Conservation (phyloP, 352 stramenopile species). For the Phytophthora pistaciae region DNA sequence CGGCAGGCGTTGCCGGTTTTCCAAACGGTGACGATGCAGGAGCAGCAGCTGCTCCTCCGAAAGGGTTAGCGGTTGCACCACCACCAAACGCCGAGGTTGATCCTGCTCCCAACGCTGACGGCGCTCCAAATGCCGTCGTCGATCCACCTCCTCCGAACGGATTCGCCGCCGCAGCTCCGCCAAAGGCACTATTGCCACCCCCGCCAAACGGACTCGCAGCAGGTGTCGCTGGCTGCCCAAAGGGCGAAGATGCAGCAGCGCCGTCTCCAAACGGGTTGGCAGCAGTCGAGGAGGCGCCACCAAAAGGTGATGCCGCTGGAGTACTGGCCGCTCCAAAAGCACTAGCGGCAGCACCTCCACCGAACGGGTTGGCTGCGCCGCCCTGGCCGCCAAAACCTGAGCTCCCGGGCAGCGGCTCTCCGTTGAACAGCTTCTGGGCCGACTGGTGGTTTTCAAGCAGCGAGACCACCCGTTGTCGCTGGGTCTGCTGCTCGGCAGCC, state of each 20-base stretch:
- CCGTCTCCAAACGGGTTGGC: conserved; percentile 32
- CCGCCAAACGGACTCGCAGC: conserved; percentile 45
- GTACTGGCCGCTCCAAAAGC: conserved; percentile 21
- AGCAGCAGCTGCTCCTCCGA: conserved; percentile 31
- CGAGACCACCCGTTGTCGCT: conserved; percentile 56
- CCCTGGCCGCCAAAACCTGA: conserved; percentile 25
- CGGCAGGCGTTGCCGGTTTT: conserved; percentile 25
- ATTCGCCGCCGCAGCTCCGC: conserved; percentile 27
- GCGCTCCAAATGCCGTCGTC: conserved; percentile 38
- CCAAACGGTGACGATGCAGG: conserved; percentile 36
- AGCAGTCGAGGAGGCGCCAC: conserved; percentile 14
- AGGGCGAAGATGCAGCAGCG: conserved; percentile 24
- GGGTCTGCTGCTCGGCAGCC: conserved; percentile 53
- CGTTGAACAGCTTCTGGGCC: conserved; percentile 62
- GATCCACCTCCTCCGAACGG: conserved; percentile 42
- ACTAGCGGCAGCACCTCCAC: conserved; percentile 24
- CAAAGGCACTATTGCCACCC: conserved; percentile 26
- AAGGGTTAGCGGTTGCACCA: conserved; percentile 25
- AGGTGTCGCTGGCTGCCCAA: conserved; percentile 23
- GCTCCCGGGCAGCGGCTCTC: conserved; percentile 44
- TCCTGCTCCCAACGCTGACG: conserved; percentile 28
- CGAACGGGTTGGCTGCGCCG: conserved; percentile 31
- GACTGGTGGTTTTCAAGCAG: conserved; percentile 64
- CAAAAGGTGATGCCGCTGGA: conserved; percentile 34
- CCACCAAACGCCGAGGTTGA: conserved; percentile 28